Evolutionary conservation across 768 basidiomycete genomes (phyloP).

Genomic region (Favolaschia claudopus): DNA sequence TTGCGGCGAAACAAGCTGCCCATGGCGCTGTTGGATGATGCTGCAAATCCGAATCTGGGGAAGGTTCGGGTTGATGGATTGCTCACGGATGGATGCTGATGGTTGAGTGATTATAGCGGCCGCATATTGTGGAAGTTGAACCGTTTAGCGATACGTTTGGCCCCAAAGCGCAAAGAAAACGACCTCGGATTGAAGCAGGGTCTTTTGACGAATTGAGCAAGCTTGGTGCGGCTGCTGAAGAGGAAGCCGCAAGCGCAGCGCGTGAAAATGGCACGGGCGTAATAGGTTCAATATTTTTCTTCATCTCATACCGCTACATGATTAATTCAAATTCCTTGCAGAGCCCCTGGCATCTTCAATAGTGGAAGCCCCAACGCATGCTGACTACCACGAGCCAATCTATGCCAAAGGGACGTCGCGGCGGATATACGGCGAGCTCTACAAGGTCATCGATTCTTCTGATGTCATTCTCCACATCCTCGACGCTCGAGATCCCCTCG

Average conservation of each 20-base stretch:
- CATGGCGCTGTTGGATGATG: constrained; percentile 94
- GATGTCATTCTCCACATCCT: constrained; percentile 95
- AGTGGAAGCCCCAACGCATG: constrained; percentile 67
- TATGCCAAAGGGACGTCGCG: constrained; percentile 95
- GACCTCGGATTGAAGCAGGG: constrained; percentile 85
- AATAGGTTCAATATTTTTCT: constrained; percentile 48
- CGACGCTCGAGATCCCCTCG: constrained; percentile 94
- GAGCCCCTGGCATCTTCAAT: constrained; percentile 59
- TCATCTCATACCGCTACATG: neutral
- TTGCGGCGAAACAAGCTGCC: constrained; percentile 94
- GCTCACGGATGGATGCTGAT: neutral
- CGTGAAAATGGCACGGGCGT: constrained; percentile 46
- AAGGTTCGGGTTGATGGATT: constrained; percentile 58
- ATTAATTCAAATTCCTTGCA: constrained; percentile 25
- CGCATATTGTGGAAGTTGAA: constrained; percentile 96
- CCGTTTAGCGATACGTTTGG: constrained; percentile 96
- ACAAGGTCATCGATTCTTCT: constrained; percentile 99
- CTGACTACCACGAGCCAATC: constrained; percentile 87
- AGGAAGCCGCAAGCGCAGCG: constrained; percentile 57
- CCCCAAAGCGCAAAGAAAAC: constrained; percentile 93
- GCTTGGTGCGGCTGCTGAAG: constrained; percentile 60
- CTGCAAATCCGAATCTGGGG: constrained; percentile 77
- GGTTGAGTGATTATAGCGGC: constrained; percentile 56
- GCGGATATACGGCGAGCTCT: constrained; percentile 96
- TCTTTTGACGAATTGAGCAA: constrained; percentile 91